Evolutionary conservation across 2,329 filamentous ascomycete species (phyloP).

Genomic region (Ascochyta lentis): DNA sequence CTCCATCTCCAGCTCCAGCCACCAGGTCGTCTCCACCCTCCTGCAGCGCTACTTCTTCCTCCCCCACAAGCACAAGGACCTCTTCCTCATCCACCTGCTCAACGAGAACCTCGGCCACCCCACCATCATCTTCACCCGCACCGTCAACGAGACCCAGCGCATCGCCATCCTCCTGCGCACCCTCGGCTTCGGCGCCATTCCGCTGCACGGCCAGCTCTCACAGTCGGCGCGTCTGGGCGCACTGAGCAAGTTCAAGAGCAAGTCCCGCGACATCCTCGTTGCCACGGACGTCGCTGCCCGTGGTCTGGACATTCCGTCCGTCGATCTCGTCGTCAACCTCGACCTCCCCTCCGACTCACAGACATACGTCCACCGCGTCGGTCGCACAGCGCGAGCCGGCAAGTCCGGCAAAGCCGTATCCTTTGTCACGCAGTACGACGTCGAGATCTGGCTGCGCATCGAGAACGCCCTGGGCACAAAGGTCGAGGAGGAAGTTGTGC

Average conservation of each 20-base stretch:
- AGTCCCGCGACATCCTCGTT: constrained; percentile 83
- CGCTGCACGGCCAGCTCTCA: constrained; percentile 88
- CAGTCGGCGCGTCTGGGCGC: constrained; percentile 87
- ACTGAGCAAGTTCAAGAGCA: constrained; percentile 85
- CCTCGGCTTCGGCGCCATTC: constrained; percentile 88
- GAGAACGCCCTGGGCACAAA: constrained; percentile 83
- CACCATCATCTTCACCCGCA: constrained; percentile 89
- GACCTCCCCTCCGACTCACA: constrained; percentile 85
- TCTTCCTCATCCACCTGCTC: constrained; percentile 83
- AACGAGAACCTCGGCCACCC: constrained; percentile 88
- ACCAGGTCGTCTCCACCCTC: constrained; percentile 89
- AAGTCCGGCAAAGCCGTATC: constrained; percentile 82
- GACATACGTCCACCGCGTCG: constrained; percentile 89
- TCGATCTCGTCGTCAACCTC: constrained; percentile 85
- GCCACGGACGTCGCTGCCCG: constrained; percentile 93
- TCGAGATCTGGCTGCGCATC: constrained; percentile 80
- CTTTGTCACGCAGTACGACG: constrained; percentile 85
- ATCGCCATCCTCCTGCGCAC: constrained; percentile 81
- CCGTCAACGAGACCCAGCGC: constrained; percentile 88
- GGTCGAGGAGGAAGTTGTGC: constrained; percentile 70
- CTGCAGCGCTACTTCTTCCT: constrained; percentile 87
- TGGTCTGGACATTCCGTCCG: constrained; percentile 90
- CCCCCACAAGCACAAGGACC: constrained; percentile 78
- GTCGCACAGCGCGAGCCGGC: constrained; percentile 85
- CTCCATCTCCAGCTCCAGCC: constrained; percentile 80